phyloP scores from a whole-genome alignment of 805 yeast genomes.

The Kluyveromyces wickerhamii region DNA sequence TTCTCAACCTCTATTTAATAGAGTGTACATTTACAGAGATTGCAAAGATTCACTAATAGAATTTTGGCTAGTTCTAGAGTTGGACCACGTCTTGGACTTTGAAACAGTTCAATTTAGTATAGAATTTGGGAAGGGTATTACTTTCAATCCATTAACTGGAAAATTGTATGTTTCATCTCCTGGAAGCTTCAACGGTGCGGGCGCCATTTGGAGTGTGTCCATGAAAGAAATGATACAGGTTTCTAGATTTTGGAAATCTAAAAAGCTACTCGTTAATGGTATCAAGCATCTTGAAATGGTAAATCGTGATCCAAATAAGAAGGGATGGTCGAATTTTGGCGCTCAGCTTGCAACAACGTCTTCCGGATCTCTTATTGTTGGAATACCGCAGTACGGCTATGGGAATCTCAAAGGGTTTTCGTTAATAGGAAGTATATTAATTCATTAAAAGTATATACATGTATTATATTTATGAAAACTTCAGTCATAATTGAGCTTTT shows the following conservation, averaged over 20 bases:
- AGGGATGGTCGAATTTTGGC: conserved; percentile 40
- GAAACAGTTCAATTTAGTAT: conserved; percentile 21
- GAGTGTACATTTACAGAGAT: conserved; percentile 17
- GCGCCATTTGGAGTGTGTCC: conserved; percentile 39
- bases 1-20: conserved; percentile 19
- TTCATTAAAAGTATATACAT: conserved; percentile 5
- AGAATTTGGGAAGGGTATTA: conserved; percentile 28
- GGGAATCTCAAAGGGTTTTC: conserved; percentile 23
- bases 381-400: conserved; percentile 33
- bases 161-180: conserved; percentile 36
- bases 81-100: conserved; percentile 9
- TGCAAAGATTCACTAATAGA: conserved; percentile 7
- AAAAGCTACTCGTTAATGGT: conserved; percentile 8
- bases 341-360: conserved; percentile 26
- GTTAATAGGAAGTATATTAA: conserved; percentile 24
- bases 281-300: conserved; percentile 9
- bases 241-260: conserved; percentile 15
- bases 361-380: conserved; percentile 28
- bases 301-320: conserved; percentile 17
- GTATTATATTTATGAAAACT: too few relatives aligned
- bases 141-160: conserved; percentile 11
- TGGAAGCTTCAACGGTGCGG: conserved; percentile 29
- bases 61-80: conserved; percentile 7
- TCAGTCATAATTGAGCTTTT: too few relatives aligned
- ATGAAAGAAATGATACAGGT: conserved; percentile 15